These are phyloP conservation scores for Podospora anserina DNA, from an alignment of 495 filamentous ascomycete species.

Conservation along the genomic window DNA sequence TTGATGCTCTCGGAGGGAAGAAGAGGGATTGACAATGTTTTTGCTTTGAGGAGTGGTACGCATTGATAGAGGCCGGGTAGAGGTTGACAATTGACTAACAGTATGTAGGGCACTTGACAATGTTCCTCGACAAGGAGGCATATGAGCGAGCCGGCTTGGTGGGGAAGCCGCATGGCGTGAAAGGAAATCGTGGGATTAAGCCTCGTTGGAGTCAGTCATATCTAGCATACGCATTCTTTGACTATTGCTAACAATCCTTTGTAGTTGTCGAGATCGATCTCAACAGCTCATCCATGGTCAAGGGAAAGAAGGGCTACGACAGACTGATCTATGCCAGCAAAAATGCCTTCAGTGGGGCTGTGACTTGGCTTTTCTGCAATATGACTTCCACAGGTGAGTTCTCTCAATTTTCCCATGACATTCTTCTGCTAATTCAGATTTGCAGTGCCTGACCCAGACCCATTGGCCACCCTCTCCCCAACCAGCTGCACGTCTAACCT, in stretches of 20 bases:
- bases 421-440: slow-evolving; percentile 17
- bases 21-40: slow-evolving; percentile 75
- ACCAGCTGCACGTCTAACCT: slow-evolving; percentile 42
- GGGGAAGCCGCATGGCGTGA: slow-evolving; percentile 63
- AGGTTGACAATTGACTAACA: slow-evolving; percentile 9
- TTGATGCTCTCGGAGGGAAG: slow-evolving; percentile 89
- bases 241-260: neutral
- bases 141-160: slow-evolving; percentile 83
- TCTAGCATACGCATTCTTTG: too few relatives aligned
- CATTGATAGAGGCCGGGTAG: neutral
- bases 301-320: slow-evolving; percentile 89
- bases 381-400: slow-evolving; percentile 42
- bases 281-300: slow-evolving; percentile 74
- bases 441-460: slow-evolving; percentile 44
- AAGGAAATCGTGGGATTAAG: slow-evolving; percentile 51
- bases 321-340: slow-evolving; percentile 79
- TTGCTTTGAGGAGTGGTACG: slow-evolving; percentile 67
- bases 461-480: slow-evolving; percentile 55
- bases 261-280: slow-evolving; percentile 80
- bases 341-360: slow-evolving; percentile 67
- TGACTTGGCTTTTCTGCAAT: slow-evolving; percentile 82
- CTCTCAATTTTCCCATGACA: neutral
- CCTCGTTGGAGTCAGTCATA: slow-evolving; percentile 47
- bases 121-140: slow-evolving; percentile 77
- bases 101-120: slow-evolving; percentile 60